A percentile compares a stretch with the other conserved stretches of the same genome.
phyloP scores from a whole-genome alignment of 2,329 filamentous ascomycete genomes.

The Aspergillus unguis region DNA sequence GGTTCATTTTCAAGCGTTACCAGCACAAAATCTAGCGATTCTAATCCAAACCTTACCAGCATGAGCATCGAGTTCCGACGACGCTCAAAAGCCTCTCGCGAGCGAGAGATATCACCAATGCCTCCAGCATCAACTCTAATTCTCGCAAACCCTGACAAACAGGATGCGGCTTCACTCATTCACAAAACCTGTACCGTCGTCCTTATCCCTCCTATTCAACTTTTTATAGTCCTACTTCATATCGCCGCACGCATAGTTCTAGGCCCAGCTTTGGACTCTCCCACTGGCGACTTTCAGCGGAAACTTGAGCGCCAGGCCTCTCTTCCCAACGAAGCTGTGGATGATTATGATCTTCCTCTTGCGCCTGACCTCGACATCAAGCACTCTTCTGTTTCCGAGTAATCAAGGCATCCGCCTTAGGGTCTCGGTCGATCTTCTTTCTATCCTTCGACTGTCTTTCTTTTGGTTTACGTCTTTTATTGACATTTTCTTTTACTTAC shows the following conservation, averaged over 20 bases:
- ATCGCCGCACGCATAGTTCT: constrained; percentile 72
- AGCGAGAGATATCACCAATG: constrained; percentile 63
- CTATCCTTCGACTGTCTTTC: constrained; percentile 6
- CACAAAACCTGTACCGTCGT: constrained; percentile 74
- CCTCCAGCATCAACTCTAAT: constrained; percentile 65
- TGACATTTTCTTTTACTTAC: not conserved
- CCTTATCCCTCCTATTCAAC: constrained; percentile 73
- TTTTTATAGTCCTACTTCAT: constrained; percentile 74
- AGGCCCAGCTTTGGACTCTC: constrained; percentile 25
- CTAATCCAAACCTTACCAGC: constrained; percentile 25
- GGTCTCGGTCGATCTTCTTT: not conserved
- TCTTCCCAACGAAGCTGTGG: constrained; percentile 27
- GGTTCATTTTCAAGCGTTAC: constrained; percentile 3
- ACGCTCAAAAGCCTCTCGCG: constrained; percentile 54
- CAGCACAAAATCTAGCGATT: constrained; percentile 25
- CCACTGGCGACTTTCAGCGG: constrained; percentile 16
- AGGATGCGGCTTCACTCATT: constrained; percentile 63
- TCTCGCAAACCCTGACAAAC: constrained; percentile 48
- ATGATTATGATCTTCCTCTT: constrained; percentile 41
- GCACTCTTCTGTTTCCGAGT: constrained; percentile 20
- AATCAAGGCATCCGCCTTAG: constrained; percentile 5
- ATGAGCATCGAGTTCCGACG: constrained; percentile 45
- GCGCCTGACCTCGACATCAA: constrained; percentile 23
- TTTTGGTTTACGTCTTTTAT: not conserved
- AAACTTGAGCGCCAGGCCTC: constrained; percentile 17